A percentile compares a stretch with the other conserved stretches of the same genome.
These are phyloP conservation scores for Colletotrichum sp. DNA, from an alignment of 2,329 filamentous ascomycete species.

Conservation along the genomic window DNA sequence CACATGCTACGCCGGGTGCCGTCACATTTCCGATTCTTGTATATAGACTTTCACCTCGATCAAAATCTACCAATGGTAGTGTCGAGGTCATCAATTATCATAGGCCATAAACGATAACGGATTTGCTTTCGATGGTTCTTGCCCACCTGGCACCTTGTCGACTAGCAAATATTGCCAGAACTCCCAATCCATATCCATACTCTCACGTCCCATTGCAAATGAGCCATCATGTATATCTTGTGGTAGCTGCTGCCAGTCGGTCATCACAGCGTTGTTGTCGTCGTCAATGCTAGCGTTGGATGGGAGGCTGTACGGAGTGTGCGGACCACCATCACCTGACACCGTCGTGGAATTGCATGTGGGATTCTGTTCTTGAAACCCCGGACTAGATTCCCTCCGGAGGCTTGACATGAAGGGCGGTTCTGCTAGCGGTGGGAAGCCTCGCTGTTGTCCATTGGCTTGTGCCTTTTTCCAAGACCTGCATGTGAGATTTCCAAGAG, in stretches of 20 bases:
- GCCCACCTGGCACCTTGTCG: neutral
- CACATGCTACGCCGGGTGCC: neutral
- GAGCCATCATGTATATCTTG: neutral
- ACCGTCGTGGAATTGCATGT: neutral
- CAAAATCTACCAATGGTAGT: neutral
- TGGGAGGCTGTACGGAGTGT: neutral
- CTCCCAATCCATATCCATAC: neutral
- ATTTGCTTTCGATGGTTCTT: neutral
- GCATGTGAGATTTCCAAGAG: slow-evolving; percentile 51
- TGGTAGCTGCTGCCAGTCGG: neutral
- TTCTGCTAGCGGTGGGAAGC: neutral
- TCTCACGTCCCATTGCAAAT: neutral
- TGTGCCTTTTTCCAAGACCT: slow-evolving; percentile 50
- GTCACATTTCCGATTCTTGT: neutral
- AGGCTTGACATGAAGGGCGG: neutral
- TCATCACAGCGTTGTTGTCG: neutral
- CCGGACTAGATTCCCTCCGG: neutral
- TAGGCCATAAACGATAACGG: neutral
- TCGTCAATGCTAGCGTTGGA: neutral
- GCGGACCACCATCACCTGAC: neutral
- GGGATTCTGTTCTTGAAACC: rapidly evolving
- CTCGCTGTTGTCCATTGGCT: neutral
- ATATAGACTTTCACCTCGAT: neutral
- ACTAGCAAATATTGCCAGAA: neutral
- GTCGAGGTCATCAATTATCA: neutral